Conservation (phyloP, 257 asterid species). For the Penstemon barbatus region DNA sequence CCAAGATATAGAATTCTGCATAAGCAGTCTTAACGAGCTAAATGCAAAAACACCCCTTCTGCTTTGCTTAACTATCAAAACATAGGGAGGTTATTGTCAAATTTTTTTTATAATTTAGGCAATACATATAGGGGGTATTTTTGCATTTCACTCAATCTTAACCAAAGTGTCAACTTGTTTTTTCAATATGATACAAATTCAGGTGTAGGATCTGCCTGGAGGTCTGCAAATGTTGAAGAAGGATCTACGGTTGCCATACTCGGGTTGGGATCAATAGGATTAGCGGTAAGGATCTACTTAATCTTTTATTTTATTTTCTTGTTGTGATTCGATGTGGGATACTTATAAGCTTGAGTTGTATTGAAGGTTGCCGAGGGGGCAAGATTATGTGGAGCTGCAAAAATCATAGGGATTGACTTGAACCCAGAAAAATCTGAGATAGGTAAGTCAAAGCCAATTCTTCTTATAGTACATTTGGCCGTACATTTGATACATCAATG, state of each 20-base stretch:
- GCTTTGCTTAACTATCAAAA: too few relatives aligned
- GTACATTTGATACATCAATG: not conserved
- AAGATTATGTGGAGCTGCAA: slow-evolving; percentile 68
- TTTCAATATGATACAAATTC: not conserved
- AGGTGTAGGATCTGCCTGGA: slow-evolving; percentile 96
- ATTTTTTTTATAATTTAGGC: too few relatives aligned
- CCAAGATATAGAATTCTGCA: too few relatives aligned
- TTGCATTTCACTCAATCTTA: too few relatives aligned
- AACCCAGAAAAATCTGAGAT: slow-evolving; percentile 62
- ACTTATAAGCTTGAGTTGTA: not conserved
- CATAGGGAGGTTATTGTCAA: too few relatives aligned
- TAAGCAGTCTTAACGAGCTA: too few relatives aligned
- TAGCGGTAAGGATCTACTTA: slow-evolving; percentile 52
- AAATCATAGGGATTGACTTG: slow-evolving; percentile 71
- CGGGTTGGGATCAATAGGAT: slow-evolving; percentile 85
- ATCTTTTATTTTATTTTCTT: not conserved
- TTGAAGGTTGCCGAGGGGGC: slow-evolving; percentile 88
- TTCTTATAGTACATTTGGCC: not conserved
- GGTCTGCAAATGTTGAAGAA: slow-evolving; percentile 70
- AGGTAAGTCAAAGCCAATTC: slow-evolving; percentile 36
- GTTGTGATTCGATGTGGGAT: not conserved
- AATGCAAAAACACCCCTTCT: too few relatives aligned
- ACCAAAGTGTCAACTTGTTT: too few relatives aligned
- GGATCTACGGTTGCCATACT: slow-evolving; percentile 89
- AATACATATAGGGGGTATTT: too few relatives aligned